phyloP scores from a whole-genome alignment of 139 green algal genomes.

The Haematococcus sp. region DNA sequence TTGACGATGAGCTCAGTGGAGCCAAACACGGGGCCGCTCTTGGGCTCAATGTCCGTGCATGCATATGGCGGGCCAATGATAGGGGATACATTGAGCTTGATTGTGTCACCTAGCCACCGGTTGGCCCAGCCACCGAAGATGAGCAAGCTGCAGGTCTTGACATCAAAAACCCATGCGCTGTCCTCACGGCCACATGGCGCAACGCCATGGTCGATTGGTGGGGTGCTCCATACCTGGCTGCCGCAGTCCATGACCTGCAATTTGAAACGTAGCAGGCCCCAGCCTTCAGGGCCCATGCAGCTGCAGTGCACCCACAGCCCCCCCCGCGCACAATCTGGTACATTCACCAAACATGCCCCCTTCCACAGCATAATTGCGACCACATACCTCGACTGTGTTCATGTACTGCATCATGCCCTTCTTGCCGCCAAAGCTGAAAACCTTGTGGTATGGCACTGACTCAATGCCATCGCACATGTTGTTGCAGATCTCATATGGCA shows the following conservation, averaged over 20 bases:
- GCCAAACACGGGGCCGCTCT: slow-evolving; percentile 80
- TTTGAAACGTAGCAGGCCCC: not conserved
- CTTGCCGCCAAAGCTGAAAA: slow-evolving; percentile 84
- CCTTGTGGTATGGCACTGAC: slow-evolving; percentile 83
- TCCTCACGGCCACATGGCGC: slow-evolving; percentile 62
- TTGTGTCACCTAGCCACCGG: slow-evolving; percentile 83
- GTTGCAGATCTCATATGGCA: slow-evolving; percentile 70
- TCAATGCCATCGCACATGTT: slow-evolving; percentile 72
- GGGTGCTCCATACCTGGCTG: slow-evolving; percentile 67
- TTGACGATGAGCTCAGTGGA: slow-evolving; percentile 73
- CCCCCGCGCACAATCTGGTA: not conserved
- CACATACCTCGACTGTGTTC: slow-evolving; percentile 68
- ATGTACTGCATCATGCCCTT: slow-evolving; percentile 76
- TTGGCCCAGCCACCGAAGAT: slow-evolving; percentile 86
- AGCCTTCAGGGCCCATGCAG: not conserved
- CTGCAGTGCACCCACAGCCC: not conserved
- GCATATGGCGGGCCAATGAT: slow-evolving; percentile 91
- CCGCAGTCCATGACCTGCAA: slow-evolving; percentile 71
- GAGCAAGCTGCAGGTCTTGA: slow-evolving; percentile 69
- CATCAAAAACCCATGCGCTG: slow-evolving; percentile 79
- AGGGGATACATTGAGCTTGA: slow-evolving; percentile 73
- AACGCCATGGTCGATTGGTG: slow-evolving; percentile 42
- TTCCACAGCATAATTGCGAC: no score
- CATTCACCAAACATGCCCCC: not conserved
- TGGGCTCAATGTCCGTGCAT: slow-evolving; percentile 65